Evolutionary conservation across 2,329 filamentous ascomycete species (phyloP), one percentile per base, ranked within the genome.

Genomic region (Aspergillus brasiliensis): DNA sequence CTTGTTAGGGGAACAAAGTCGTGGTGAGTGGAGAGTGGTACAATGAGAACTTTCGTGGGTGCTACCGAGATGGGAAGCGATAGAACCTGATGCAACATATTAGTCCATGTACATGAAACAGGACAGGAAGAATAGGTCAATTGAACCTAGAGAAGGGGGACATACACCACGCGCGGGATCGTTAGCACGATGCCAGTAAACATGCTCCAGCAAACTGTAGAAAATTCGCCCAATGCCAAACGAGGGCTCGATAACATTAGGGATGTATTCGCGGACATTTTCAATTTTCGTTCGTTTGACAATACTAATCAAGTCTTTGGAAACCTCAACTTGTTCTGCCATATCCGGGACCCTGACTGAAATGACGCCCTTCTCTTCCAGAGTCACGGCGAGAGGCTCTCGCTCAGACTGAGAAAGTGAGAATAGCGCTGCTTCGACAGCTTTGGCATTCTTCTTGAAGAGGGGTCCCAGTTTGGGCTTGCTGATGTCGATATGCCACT

Each of bases 191-290:
- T 88, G 91, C 94, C 95, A 99, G 85, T 93, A 99, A 75, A 86
- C 88, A 80, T 99, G 95, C 81, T 99, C 95, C 73, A 96, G 90
- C 71, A 99, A 81, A 61, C 90, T 88, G 82, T 97, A 98, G 60
- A 98, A 82, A 63, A 98, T 97, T 69, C 94, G 88, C 60, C 94
- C 95, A 72, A 98, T 96, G 82, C 94, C 94, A 71, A 98, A 99
- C 0, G 94, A 98, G 1, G 94, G 95, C 81, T 99, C 95, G 69
- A 98, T 96, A 51, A 96, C 92, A 73, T 97, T 97, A 61, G 94
- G 94, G 0, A 90, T 96, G 81, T 91, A 99, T 76, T 97, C 93
- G 69, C 95, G 86, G 59, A 88, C 86, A 74, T 96, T 89, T 77
- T 97, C 91, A 3, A 88, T 85, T 63, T 92, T 84, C 68, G 89